A percentile compares a stretch with the other conserved stretches of the same genome.
Evolutionary conservation across 495 filamentous ascomycete genomes (phyloP).

Genomic region (Achaetomiella virescens): DNA sequence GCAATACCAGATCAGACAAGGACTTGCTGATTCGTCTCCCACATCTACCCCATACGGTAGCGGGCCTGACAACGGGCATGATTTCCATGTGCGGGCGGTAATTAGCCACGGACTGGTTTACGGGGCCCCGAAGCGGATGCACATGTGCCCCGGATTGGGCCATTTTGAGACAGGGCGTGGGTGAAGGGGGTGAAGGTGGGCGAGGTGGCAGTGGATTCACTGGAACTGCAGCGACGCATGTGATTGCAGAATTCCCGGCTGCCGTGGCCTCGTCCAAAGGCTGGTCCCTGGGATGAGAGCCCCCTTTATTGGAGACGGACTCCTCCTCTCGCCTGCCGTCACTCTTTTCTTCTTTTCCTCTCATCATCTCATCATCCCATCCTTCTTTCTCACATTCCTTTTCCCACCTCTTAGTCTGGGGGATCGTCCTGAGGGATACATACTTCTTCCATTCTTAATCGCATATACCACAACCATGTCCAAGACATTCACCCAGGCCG

Average conservation of each 20-base stretch:
- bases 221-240: conserved; percentile 13
- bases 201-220: not conserved
- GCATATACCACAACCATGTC: conserved; percentile 58
- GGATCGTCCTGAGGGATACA: not conserved
- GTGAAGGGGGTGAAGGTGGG: not conserved
- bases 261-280: not conserved
- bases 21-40: not conserved
- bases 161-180: not conserved
- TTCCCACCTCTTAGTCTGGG: not conserved
- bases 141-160: conserved; percentile 10
- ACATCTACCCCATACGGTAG: not conserved
- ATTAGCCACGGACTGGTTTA: not conserved
- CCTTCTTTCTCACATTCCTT: not conserved
- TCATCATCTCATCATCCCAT: not conserved
- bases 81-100: conserved; percentile 7
- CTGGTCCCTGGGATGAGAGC: conserved; percentile 1
- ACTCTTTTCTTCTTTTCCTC: not conserved
- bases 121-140: not conserved
- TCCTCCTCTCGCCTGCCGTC: not conserved
- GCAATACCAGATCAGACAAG: not conserved
- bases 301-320: conserved; percentile 14
- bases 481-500: conserved; percentile 72
- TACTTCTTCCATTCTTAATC: not conserved
- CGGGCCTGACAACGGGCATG: conserved; percentile 2
- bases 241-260: conserved; percentile 10